phyloP scores from a whole-genome alignment of 495 filamentous ascomycete genomes.

The Aspergillus baeticus region DNA sequence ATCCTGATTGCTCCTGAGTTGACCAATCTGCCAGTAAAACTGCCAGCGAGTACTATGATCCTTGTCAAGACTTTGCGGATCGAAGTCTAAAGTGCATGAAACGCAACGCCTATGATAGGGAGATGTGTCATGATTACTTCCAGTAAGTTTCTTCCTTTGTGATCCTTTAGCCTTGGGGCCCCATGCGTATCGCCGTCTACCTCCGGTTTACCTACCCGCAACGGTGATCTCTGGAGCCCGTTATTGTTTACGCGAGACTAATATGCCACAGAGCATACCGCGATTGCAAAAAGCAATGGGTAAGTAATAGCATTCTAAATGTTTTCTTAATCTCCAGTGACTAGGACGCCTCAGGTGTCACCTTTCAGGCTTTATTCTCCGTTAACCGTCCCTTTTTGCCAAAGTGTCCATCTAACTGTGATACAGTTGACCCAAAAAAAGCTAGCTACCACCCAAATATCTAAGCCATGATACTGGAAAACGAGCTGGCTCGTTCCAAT shows the following conservation, averaged over 20 bases:
- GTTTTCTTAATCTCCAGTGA: not conserved
- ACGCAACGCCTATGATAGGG: slow-evolving; percentile 77
- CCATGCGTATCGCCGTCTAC: not conserved
- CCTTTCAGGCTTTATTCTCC: slow-evolving; percentile 1
- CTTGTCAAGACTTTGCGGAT: slow-evolving; percentile 91
- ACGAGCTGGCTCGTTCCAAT: slow-evolving; percentile 11
- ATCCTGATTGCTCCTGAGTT: slow-evolving; percentile 7
- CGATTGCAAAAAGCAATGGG: slow-evolving; percentile 93
- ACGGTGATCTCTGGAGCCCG: not conserved
- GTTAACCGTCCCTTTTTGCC: not conserved
- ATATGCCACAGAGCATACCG: slow-evolving; percentile 71
- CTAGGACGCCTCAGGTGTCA: not conserved
- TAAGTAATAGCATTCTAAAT: slow-evolving; percentile 42
- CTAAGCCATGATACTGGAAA: slow-evolving; percentile 8
- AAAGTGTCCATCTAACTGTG: slow-evolving; percentile 9
- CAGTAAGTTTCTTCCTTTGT: slow-evolving; percentile 57
- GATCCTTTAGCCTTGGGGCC: slow-evolving; percentile 1
- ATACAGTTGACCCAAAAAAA: slow-evolving; percentile 35
- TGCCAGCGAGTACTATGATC: slow-evolving; percentile 84
- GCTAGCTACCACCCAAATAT: not conserved
- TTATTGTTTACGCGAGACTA: not conserved
- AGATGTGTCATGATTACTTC: slow-evolving; percentile 93
- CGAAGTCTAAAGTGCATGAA: slow-evolving; percentile 82
- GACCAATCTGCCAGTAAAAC: slow-evolving; percentile 59
- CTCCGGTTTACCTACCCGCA: not conserved